Percentiles rank a stretch among this genome's conserved stretches.
These are phyloP conservation scores for Acorus calamus DNA, from an alignment of 106 monocot genomes.

Conservation along the genomic window DNA sequence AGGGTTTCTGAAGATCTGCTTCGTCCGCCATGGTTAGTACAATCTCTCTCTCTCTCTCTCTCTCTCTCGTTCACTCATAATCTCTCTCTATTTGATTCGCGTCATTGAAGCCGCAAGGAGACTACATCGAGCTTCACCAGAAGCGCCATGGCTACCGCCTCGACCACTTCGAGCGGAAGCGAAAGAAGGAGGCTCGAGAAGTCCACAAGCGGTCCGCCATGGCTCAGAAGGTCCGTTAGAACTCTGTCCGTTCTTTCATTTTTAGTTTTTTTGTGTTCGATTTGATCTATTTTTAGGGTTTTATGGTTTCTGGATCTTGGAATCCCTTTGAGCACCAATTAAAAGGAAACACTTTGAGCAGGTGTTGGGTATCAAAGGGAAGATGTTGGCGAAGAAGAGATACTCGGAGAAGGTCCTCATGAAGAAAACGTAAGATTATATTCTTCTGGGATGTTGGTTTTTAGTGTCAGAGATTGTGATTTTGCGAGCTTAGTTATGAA, in stretches of 20 bases:
- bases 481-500: no score
- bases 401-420: conserved; percentile 91
- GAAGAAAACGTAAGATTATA: conserved; percentile 86
- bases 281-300: background rate
- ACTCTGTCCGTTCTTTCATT: background rate
- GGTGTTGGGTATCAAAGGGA: conserved; percentile 90
- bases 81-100: no score
- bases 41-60: no score
- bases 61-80: no score
- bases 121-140: conserved; percentile 88
- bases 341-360: background rate
- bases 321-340: no score
- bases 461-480: no score
- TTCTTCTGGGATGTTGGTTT: no score
- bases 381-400: conserved; percentile 92
- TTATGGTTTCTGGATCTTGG: no score
- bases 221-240: conserved; percentile 58
- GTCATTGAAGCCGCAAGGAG: conserved; percentile 78
- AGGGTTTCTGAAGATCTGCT: no score
- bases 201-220: conserved; percentile 58
- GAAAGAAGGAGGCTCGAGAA: conserved; percentile 91
- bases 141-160: conserved; percentile 92
- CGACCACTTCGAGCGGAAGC: conserved; percentile 90
- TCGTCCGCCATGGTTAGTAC: no score
- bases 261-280: background rate